A percentile compares a stretch with the other conserved stretches of the same genome.
Conservation (phyloP, 306 rosid genomes). For the Fragaria nilgerrensis region DNA sequence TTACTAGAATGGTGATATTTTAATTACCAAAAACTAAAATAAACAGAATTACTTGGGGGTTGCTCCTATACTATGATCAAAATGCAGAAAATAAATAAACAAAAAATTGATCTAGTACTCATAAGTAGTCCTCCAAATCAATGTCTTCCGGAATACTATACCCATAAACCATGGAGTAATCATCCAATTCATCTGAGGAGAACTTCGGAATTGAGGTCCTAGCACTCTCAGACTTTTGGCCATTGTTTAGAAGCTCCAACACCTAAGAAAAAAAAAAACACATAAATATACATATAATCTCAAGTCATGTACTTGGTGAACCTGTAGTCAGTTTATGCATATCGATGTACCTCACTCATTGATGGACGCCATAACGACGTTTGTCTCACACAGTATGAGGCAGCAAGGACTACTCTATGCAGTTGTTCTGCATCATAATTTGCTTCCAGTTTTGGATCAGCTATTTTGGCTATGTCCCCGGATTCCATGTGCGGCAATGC, state of each 20-base stretch:
- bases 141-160: conserved; percentile 61
- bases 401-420: conserved; percentile 57
- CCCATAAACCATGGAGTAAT: conserved; percentile 83
- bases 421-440: conserved; percentile 62
- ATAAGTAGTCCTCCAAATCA: conserved; percentile 60
- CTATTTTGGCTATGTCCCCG: conserved; percentile 62
- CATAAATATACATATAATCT: neutral
- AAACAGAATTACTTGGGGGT: conserved; percentile 6
- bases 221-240: conserved; percentile 50
- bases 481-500: conserved; percentile 83
- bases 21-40: neutral
- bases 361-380: conserved; percentile 71
- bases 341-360: conserved; percentile 64
- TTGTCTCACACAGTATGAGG: conserved; percentile 85
- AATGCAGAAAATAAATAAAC: conserved; percentile 2
- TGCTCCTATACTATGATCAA: neutral
- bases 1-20: neutral
- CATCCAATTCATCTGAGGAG: conserved; percentile 74
- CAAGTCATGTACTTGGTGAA: neutral
- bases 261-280: conserved; percentile 37
- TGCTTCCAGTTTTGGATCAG: conserved; percentile 69
- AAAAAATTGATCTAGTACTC: conserved; percentile 9
- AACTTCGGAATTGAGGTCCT: conserved; percentile 69
- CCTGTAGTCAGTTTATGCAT: neutral
- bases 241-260: conserved; percentile 61